These are phyloP conservation scores for Tulasnella sp. DNA, from an alignment of 768 basidiomycete genomes.

Conservation along the genomic window DNA sequence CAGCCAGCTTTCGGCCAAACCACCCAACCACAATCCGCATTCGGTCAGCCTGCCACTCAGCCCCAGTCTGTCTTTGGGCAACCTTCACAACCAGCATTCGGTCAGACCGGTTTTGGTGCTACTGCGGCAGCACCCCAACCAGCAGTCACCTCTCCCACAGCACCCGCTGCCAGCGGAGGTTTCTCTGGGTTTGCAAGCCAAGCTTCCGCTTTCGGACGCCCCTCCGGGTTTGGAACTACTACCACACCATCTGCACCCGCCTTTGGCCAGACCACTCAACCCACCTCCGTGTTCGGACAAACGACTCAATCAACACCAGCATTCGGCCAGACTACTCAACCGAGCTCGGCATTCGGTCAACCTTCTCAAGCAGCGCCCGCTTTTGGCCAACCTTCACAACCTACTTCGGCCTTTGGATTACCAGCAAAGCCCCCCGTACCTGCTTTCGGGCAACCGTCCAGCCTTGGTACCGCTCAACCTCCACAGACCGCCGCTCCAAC, in stretches of 20 bases:
- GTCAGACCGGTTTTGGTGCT: slow-evolving; percentile 1
- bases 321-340: slow-evolving; percentile 22
- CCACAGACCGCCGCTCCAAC: neutral
- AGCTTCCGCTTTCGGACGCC: slow-evolving; percentile 47
- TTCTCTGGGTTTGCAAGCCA: slow-evolving; percentile 38
- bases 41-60: slow-evolving; percentile 40
- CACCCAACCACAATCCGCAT: slow-evolving; percentile 39
- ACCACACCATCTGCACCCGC: slow-evolving; percentile 36
- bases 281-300: slow-evolving; percentile 23
- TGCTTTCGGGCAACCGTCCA: neutral
- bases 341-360: slow-evolving; percentile 22
- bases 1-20: slow-evolving; percentile 42
- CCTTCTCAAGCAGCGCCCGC: neutral
- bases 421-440: neutral
- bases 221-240: slow-evolving; percentile 50
- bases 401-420: slow-evolving; percentile 17
- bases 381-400: slow-evolving; percentile 17
- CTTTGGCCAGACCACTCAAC: slow-evolving; percentile 20
- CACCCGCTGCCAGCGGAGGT: slow-evolving; percentile 15
- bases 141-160: neutral
- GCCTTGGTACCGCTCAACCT: neutral
- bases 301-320: slow-evolving; percentile 22
- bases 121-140: slow-evolving; percentile 12
- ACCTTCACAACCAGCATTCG: slow-evolving; percentile 33
- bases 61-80: slow-evolving; percentile 39